Conservation (phyloP, 2,329 filamentous ascomycete species). For the Neocucurbitaria cava region DNA sequence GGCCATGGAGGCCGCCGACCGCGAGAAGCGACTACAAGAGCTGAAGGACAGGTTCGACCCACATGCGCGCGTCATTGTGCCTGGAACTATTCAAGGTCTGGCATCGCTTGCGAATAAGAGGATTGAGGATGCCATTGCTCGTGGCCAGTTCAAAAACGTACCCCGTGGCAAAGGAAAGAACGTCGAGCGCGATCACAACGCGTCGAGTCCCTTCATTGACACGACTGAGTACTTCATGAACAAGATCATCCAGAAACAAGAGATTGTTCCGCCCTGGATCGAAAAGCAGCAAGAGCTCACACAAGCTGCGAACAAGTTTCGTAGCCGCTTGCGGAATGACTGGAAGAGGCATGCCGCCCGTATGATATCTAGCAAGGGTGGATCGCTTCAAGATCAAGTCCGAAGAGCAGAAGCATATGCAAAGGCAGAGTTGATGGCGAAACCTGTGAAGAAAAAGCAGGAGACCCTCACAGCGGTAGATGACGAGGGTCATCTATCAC, state of each 20-base stretch:
- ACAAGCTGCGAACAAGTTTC: constrained; percentile 72
- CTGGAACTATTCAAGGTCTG: constrained; percentile 78
- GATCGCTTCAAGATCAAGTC: constrained; percentile 76
- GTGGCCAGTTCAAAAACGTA: constrained; percentile 88
- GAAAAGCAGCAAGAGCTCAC: constrained; percentile 95
- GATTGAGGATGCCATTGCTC: constrained; percentile 91
- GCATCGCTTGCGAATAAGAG: constrained; percentile 85
- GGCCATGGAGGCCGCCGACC: constrained; percentile 72
- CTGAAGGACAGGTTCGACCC: constrained; percentile 83
- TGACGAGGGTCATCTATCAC: constrained; percentile 55
- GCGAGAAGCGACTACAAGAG: constrained; percentile 72
- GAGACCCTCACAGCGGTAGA: constrained; percentile 56
- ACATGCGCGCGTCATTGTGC: constrained; percentile 74
- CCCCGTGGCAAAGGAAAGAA: constrained; percentile 71
- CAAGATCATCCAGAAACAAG: constrained; percentile 95
- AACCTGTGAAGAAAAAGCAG: constrained; percentile 59
- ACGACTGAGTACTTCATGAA: constrained; percentile 99
- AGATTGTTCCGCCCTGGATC: constrained; percentile 96
- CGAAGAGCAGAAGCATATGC: constrained; percentile 75
- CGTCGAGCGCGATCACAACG: constrained; percentile 80
- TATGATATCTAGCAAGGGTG: constrained; percentile 78
- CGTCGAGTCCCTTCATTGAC: constrained; percentile 88
- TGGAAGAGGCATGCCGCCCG: constrained; percentile 85
- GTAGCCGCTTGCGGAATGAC: constrained; percentile 75
- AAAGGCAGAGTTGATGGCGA: constrained; percentile 71